A percentile compares a stretch with the other conserved stretches of the same genome.
phyloP scores from a whole-genome alignment of 1,284 basidiomycete genomes.

The Athelia sp. region DNA sequence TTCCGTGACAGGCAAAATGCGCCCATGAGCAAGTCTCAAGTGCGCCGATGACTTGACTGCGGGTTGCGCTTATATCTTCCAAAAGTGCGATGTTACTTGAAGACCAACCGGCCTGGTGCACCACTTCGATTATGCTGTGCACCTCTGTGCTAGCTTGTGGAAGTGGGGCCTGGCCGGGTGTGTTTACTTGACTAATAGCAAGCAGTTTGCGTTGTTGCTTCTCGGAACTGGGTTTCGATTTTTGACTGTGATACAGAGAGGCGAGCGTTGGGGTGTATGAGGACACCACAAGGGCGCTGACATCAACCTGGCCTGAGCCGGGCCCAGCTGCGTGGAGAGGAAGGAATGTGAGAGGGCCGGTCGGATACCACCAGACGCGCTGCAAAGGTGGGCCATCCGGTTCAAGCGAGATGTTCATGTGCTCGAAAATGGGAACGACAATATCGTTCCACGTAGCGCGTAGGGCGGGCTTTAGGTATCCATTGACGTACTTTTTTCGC shows the following conservation, averaged over 20 bases:
- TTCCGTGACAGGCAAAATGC: not conserved
- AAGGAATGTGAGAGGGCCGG: not conserved
- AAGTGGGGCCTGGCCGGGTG: not conserved
- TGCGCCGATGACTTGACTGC: not conserved
- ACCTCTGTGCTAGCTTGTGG: not conserved
- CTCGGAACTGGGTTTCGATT: not conserved
- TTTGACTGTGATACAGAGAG: not conserved
- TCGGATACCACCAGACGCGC: not conserved
- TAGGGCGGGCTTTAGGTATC: not conserved
- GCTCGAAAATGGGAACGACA: not conserved
- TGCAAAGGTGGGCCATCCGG: not conserved
- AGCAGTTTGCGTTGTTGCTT: not conserved
- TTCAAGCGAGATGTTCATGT: not conserved
- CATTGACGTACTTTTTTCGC: not conserved
- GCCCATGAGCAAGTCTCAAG: not conserved
- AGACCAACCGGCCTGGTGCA: conserved; percentile 91
- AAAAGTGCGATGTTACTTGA: not conserved
- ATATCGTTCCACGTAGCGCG: not conserved
- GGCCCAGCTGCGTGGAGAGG: not conserved
- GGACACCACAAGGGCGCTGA: not conserved
- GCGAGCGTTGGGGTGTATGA: not conserved
- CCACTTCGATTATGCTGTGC: conserved; percentile 62
- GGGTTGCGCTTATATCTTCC: not conserved
- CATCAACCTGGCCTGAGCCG: not conserved
- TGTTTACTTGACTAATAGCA: not conserved